Conservation (phyloP, 2,329 filamentous ascomycete species). For the Albifimbria verrucaria region DNA sequence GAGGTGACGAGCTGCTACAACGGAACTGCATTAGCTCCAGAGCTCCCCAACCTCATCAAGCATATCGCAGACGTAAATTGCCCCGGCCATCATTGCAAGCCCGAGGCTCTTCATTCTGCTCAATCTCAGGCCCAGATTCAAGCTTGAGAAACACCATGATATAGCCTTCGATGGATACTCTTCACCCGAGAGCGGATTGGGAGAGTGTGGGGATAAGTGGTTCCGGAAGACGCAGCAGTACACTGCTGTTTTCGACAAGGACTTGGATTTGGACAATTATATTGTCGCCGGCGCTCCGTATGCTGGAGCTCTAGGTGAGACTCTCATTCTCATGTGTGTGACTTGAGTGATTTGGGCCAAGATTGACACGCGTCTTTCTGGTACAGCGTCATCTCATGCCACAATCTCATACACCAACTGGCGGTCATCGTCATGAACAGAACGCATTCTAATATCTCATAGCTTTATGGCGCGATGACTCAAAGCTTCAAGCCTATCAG, state of each 20-base stretch:
- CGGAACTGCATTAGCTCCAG: not conserved
- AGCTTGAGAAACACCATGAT: conserved; percentile 18
- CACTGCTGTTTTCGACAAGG: conserved; percentile 86
- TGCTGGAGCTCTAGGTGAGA: conserved; percentile 83
- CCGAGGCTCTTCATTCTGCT: too few species aligned
- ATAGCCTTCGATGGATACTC: conserved; percentile 48
- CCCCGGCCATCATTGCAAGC: too few species aligned
- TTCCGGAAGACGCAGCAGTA: conserved; percentile 95
- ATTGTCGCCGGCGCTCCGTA: conserved; percentile 88
- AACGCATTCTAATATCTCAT: conserved; percentile 10
- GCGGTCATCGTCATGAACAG: not conserved
- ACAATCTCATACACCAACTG: not conserved
- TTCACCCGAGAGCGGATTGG: conserved; percentile 82
- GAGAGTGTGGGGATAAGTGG: conserved; percentile 87
- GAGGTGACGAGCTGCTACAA: not conserved
- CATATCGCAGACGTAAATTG: not conserved
- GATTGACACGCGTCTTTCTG: not conserved
- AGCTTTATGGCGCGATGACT: conserved; percentile 88
- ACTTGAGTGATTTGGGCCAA: not conserved
- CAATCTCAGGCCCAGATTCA: too few species aligned
- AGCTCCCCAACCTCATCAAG: conserved; percentile 8
- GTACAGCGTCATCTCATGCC: not conserved
- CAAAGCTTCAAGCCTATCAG: conserved; percentile 76
- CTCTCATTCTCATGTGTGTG: not conserved
- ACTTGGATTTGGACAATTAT: conserved; percentile 93